Evolutionary conservation across 2,329 filamentous ascomycete species (phyloP).

Genomic region (Aspergillus sp.): DNA sequence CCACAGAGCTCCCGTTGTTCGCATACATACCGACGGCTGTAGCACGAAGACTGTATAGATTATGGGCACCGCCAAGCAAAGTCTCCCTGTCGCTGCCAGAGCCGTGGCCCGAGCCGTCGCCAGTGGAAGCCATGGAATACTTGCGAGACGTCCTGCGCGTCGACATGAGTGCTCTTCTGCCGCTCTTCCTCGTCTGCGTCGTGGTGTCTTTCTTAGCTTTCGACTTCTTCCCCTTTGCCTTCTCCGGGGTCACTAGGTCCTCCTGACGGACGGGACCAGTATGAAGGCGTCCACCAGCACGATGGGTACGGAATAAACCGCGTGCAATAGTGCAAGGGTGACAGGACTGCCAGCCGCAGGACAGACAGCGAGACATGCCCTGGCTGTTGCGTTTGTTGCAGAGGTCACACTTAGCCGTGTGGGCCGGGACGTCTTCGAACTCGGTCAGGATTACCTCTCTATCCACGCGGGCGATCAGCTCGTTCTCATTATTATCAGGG

Average conservation of each 20-base stretch:
- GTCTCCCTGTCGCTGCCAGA: background rate
- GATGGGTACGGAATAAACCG: conserved; percentile 15
- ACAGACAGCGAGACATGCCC: conserved; percentile 32
- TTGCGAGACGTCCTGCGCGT: background rate
- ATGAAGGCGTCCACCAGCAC: conserved; percentile 6
- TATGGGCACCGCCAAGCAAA: background rate
- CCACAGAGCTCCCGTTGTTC: too few relatives aligned
- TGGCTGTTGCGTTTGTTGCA: conserved; percentile 34
- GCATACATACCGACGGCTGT: background rate
- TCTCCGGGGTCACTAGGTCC: background rate
- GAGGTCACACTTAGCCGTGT: conserved; percentile 39
- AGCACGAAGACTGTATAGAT: conserved; percentile 4
- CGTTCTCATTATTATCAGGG: background rate
- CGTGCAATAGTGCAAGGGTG: conserved; percentile 24
- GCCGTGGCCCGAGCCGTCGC: background rate
- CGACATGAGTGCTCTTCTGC: background rate
- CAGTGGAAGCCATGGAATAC: background rate
- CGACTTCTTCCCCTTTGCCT: background rate
- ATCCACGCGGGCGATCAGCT: background rate
- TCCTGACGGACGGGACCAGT: conserved; percentile 1
- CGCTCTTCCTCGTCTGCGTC: background rate
- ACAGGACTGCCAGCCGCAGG: conserved; percentile 38
- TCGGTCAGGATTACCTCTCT: conserved; percentile 2
- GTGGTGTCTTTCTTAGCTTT: background rate
- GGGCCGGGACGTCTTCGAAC: conserved; percentile 29